Base-by-base conservation (phyloP, 352 stramenopile species). In the Aphanomyces stellatus region DNA sequence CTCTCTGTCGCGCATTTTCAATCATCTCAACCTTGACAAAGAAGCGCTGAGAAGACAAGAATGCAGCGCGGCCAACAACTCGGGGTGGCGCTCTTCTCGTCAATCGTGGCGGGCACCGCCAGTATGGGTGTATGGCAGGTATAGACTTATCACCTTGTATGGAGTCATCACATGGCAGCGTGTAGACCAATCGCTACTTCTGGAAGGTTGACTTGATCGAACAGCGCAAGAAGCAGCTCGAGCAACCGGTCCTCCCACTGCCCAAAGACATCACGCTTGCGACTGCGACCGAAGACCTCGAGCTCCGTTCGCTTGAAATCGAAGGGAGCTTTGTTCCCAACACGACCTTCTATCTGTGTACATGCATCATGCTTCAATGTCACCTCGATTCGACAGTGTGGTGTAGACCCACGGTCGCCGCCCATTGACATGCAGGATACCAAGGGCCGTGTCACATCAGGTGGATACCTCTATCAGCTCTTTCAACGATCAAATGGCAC, bases 131-230 rank as follows among this genome's bases (percentile, higher is more conserved):
- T 69, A 25, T 96, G 88, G 88, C 88, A 96, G 81, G 83, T 87
- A 51, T n/a, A 19, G 51, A 51, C 5, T 6, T 22, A 53, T 41
- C 10, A 5, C 15, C 53, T 53, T 53, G 53, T 2, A 5, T 17
- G 56, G 8, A 59, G 13, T 13, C 27, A 15, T 22, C n/a, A 56
- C 13, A 24, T 43, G 0, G 19, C 1, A 24, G 10, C n/a, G 4
- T 75, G 51, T 56, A 95, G 86, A 91, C 76, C 19, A 73, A 93
- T 66, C 80, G 88, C 0, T 96, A 96, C 77, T 89, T 79, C 65
- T 96, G 88, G 88, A 96, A 96, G 68, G 74, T 90, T n/a, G 72
- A 88, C 35, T 49, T 96, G 61, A 88, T 96, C 27, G 83, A 93
- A 56, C 75, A 95, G 65, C 85, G 88, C 57, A 82, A 81, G 49